These are phyloP conservation scores for Schizochytrium sp. DNA, from an alignment of 108 stramenopile genomes.

Conservation along the genomic window DNA sequence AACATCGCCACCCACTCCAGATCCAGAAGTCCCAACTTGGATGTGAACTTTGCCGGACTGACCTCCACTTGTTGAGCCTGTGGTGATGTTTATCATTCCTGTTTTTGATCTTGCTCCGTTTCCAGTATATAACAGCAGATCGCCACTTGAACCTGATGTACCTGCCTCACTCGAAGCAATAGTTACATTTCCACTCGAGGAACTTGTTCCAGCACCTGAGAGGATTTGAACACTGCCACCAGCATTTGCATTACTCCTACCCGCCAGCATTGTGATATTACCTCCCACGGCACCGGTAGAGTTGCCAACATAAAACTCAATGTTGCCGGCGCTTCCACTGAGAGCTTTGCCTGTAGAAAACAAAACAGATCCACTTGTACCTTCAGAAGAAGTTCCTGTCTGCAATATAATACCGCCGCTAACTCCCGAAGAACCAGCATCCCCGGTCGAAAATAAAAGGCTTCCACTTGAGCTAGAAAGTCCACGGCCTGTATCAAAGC, in stretches of 20 bases:
- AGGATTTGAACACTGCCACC: constrained; percentile 7
- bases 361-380: constrained; percentile 12
- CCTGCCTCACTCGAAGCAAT: constrained; percentile 66
- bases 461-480: not conserved
- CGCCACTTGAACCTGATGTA: constrained; percentile 62
- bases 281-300: not conserved
- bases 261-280: not conserved
- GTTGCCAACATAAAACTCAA: constrained; percentile 8
- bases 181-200: constrained; percentile 56
- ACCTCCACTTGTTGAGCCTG: constrained; percentile 64
- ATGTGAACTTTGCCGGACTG: constrained; percentile 52
- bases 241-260: not conserved
- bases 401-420: constrained; percentile 3
- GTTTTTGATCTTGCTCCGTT: not conserved
- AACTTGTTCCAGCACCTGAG: not conserved
- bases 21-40: constrained; percentile 59
- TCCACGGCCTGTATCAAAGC: constrained; percentile 6
- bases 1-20: constrained; percentile 61
- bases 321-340: not conserved
- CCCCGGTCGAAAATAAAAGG: not conserved
- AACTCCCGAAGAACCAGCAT: constrained; percentile 14
- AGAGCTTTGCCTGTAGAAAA: not conserved
- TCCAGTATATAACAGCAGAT: constrained; percentile 1
- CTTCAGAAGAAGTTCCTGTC: not conserved
- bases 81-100: constrained; percentile 63